A percentile compares a stretch with the other conserved stretches of the same genome.
These are phyloP conservation scores for Tricholoma terreum DNA, from an alignment of 768 basidiomycete species.

Conservation along the genomic window DNA sequence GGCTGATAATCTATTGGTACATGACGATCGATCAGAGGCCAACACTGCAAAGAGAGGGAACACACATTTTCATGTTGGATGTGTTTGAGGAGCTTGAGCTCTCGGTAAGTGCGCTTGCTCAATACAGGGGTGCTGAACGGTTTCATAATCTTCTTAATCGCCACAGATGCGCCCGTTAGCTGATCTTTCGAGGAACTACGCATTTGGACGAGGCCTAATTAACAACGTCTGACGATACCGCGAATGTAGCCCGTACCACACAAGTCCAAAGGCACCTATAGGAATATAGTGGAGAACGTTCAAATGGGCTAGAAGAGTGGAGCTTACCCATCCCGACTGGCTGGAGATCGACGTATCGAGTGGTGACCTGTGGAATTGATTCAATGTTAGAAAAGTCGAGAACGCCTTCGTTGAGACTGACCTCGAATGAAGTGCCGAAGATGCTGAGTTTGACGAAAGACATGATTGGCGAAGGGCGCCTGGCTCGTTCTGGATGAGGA, in stretches of 20 bases:
- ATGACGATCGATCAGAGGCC: neutral
- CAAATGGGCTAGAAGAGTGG: neutral
- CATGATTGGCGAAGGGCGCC: constrained; percentile 43
- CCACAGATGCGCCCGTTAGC: constrained; percentile 88
- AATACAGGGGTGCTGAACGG: constrained; percentile 99
- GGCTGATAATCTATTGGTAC: constrained; percentile 84
- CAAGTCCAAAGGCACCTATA: constrained; percentile 93
- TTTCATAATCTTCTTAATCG: constrained; percentile 99
- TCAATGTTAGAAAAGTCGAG: constrained; percentile 11
- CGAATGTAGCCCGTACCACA: constrained; percentile 60
- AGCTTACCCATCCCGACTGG: constrained; percentile 96
- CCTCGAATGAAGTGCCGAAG: constrained; percentile 98
- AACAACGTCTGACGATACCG: constrained; percentile 1
- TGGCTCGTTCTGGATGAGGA: constrained; percentile 11
- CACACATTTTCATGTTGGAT: constrained; percentile 96
- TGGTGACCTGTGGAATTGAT: constrained; percentile 70
- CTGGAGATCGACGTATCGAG: constrained; percentile 98
- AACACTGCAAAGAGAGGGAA: constrained; percentile 1
- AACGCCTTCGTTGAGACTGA: constrained; percentile 32
- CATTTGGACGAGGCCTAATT: constrained; percentile 5
- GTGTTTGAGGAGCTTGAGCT: constrained; percentile 97
- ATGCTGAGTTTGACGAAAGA: constrained; percentile 98
- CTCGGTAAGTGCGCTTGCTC: constrained; percentile 95
- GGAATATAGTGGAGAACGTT: constrained; percentile 17
- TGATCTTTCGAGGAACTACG: constrained; percentile 91